Base-by-base conservation (phyloP, 2,329 filamentous ascomycete species). In the Penicillium polonicum region DNA sequence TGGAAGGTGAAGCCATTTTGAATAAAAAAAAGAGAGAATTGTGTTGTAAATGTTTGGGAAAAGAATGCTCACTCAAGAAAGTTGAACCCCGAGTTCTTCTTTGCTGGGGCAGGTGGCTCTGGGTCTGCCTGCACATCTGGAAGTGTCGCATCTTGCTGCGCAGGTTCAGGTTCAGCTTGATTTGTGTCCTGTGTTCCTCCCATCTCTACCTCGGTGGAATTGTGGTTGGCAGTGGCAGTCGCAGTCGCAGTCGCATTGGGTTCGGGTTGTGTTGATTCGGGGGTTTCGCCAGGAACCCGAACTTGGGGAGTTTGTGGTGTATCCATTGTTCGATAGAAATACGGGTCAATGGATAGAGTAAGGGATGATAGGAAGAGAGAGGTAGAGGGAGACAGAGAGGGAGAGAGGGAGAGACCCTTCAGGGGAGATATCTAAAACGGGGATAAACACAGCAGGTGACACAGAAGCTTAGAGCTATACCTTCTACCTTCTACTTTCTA, bases 41-140 rank as follows among this genome's bases (percentile, higher is more conserved):
- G 21, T 8, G 15, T 43, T 10, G 27, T 27, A 33, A 50, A 21
- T 31, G 17, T 15, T 31, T 38, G 25, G 44, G 29, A 5, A 29
- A 43, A 36, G 15, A 27, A 53, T 39, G 21, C 67, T 63, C 66
- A 74, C 72, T 72, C 65, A 25, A 73, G 61, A 52, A 73, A 74
- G 42, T 66, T 66, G 52, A 67, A 48, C 3, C 59, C 51, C 13
- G 59, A 45, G 27, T 58, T 67, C 52, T 62, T 68, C 54, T 66
- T 67, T 4, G 53, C 52, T 6, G 64, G 52, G 23, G 57, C 17
- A 7, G 29, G 27, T 31, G 10, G 52, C 23, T 66, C 64, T 43
- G 50, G 21, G 9, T 57, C 52, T 48, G 58, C 55, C 42, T 62
- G 62, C 57, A 53, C 63, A 62, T 70, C 61, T n/a, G 49, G 50